phyloP scores from a whole-genome alignment of 768 basidiomycete species.

The Amanita jacksonii region DNA sequence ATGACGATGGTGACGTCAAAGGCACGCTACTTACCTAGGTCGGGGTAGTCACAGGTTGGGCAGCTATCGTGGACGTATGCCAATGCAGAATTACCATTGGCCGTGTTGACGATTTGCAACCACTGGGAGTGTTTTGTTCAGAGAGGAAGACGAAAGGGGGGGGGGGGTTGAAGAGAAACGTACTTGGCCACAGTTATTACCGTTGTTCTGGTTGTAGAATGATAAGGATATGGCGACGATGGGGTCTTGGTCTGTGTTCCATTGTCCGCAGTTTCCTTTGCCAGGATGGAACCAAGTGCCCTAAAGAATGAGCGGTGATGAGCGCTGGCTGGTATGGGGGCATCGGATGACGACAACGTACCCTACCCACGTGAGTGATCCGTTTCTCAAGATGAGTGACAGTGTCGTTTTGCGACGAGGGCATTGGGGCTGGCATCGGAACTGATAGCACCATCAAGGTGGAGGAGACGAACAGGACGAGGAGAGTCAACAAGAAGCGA shows the following conservation, averaged over 20 bases:
- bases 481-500: not conserved
- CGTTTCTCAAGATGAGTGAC: not conserved
- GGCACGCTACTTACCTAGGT: constrained; percentile 62
- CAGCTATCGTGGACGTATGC: constrained; percentile 52
- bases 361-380: not conserved
- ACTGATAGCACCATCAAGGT: not conserved
- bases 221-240: constrained; percentile 54
- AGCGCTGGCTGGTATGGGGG: not conserved
- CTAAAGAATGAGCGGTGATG: not conserved
- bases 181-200: constrained; percentile 54
- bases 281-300: constrained; percentile 7
- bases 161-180: no score
- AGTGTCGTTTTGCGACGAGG: not conserved
- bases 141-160: not conserved
- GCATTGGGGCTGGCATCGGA: not conserved
- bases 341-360: not conserved
- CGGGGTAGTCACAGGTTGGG: constrained; percentile 36
- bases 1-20: no score
- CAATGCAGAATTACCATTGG: constrained; percentile 38
- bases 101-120: constrained; percentile 50
- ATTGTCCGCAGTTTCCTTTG: constrained; percentile 54
- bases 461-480: constrained; percentile 4
- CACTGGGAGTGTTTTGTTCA: constrained; percentile 29
- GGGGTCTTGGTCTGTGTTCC: constrained; percentile 35
- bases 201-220: constrained; percentile 41